phyloP scores from a whole-genome alignment of 73 alveolate species.

The Paramecium bursaria region DNA sequence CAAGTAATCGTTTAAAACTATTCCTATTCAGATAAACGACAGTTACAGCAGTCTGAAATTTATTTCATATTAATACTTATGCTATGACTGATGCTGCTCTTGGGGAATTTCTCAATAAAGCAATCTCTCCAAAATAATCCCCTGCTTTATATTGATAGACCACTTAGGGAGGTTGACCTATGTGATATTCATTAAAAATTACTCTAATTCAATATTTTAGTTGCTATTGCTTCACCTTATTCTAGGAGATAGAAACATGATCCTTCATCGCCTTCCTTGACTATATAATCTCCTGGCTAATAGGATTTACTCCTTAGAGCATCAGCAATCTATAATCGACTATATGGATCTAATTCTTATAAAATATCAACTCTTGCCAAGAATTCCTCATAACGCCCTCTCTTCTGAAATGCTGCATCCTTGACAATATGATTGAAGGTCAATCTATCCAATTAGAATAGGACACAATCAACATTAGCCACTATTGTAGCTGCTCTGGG shows the following conservation, averaged over 20 bases:
- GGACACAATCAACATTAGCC: slow-evolving; percentile 82
- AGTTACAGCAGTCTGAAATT: slow-evolving; percentile 66
- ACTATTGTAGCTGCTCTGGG: slow-evolving; percentile 94
- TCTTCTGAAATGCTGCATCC: slow-evolving; percentile 90
- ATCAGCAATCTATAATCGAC: slow-evolving; percentile 89
- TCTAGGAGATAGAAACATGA: slow-evolving; percentile 81
- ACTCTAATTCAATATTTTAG: slow-evolving; percentile 71
- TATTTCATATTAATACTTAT: background rate
- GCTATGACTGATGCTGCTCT: slow-evolving; percentile 96
- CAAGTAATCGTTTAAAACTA: slow-evolving; percentile 82
- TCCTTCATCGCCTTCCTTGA: slow-evolving; percentile 79
- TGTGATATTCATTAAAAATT: background rate
- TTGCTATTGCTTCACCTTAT: slow-evolving; percentile 80
- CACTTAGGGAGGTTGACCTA: slow-evolving; percentile 79
- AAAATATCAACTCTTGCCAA: slow-evolving; percentile 84
- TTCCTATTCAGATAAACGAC: slow-evolving; percentile 76
- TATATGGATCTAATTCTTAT: slow-evolving; percentile 84
- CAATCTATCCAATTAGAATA: slow-evolving; percentile 91
- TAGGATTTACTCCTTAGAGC: slow-evolving; percentile 72
- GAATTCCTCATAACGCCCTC: slow-evolving; percentile 89
- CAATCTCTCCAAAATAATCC: slow-evolving; percentile 98
- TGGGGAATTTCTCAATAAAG: slow-evolving; percentile 91
- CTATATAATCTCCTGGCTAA: slow-evolving; percentile 63
- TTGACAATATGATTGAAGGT: slow-evolving; percentile 92
- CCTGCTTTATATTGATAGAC: slow-evolving; percentile 88